Conservation (phyloP, 176 grass and related monocot genomes). For the Rhynchospora breviuscula region DNA sequence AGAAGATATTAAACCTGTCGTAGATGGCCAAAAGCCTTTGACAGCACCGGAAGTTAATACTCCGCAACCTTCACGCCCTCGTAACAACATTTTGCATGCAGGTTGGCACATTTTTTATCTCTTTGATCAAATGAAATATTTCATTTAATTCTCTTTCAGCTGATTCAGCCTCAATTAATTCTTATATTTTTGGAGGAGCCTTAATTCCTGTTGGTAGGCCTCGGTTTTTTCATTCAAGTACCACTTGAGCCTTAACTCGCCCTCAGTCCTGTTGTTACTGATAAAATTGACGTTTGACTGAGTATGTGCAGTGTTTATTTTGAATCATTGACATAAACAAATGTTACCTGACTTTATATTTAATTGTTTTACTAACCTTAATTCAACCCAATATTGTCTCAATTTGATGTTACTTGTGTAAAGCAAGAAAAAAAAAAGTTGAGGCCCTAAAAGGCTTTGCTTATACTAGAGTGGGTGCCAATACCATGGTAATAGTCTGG, state of each 20-base stretch:
- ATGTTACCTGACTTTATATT: background rate
- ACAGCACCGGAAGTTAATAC: slow-evolving; percentile 14
- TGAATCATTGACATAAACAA: background rate
- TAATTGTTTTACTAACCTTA: background rate
- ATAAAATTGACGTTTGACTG: background rate
- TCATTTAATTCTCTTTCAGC: background rate
- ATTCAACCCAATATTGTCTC: background rate
- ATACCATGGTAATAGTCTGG: background rate
- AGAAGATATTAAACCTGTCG: slow-evolving; percentile 73
- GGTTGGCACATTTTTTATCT: background rate
- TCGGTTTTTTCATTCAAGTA: background rate
- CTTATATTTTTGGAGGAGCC: background rate
- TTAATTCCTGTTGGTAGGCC: background rate
- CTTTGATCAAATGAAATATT: background rate
- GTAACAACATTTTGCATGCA: slow-evolving; percentile 7
- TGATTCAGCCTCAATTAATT: background rate
- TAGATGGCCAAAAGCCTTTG: slow-evolving; percentile 36
- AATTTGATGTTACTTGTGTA: background rate
- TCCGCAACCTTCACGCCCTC: background rate
- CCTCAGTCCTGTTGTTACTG: background rate
- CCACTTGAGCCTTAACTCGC: background rate
- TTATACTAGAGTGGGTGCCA: background rate
- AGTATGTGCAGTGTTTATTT: background rate
- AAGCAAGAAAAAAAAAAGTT: background rate
- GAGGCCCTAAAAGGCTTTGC: background rate